A percentile compares a stretch with the other conserved stretches of the same genome.
These are phyloP conservation scores for Hymenoscyphus scutula DNA, from an alignment of 2,329 filamentous ascomycete genomes.

Conservation along the genomic window DNA sequence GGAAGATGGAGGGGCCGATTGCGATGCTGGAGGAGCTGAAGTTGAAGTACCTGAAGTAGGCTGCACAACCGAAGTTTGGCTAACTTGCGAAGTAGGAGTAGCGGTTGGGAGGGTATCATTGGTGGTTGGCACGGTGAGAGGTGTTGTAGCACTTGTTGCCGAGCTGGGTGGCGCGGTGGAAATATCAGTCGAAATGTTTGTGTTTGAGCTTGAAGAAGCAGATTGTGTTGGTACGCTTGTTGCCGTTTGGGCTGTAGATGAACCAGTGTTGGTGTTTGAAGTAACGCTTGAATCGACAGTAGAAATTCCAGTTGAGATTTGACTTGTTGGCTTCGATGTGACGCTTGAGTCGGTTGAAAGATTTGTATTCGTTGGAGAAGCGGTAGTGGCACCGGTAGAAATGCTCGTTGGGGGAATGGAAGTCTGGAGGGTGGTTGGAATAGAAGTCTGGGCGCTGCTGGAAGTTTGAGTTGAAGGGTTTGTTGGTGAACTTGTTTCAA, in stretches of 20 bases:
- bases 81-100: constrained; percentile 12
- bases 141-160: neutral
- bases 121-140: constrained; percentile 1
- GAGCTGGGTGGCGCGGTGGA: neutral
- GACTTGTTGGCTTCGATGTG: neutral
- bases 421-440: no score
- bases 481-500: neutral
- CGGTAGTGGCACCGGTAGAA: neutral
- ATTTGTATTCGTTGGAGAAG: no score
- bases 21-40: constrained; percentile 6
- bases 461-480: neutral
- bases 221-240: neutral
- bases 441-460: neutral
- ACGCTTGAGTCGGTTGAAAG: neutral
- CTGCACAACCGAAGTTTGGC: constrained; percentile 1
- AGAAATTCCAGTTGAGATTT: neutral
- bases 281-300: neutral
- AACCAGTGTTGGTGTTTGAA: neutral
- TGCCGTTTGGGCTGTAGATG: constrained; percentile 1
- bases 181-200: neutral
- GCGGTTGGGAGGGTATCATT: constrained; percentile 15
- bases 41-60: neutral
- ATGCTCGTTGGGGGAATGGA: neutral
- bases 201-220: constrained; percentile 3
- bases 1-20: constrained; percentile 10